Evolutionary conservation across 805 yeast species (phyloP).

Genomic region (Myxozyma neotropica): DNA sequence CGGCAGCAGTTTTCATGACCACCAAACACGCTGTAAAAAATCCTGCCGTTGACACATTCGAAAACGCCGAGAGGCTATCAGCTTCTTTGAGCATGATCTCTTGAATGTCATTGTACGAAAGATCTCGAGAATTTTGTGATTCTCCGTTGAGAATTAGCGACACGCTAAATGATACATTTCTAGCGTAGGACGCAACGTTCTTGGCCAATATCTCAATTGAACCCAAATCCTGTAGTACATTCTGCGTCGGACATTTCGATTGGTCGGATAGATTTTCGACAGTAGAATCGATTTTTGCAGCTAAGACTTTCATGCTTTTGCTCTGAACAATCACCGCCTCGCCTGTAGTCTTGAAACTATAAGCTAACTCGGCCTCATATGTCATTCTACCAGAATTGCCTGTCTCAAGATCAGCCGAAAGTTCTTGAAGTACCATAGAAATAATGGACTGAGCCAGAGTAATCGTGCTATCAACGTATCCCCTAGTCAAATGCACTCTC

Average conservation of each 20-base stretch:
- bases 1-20: background rate
- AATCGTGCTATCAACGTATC: background rate
- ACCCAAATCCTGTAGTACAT: background rate
- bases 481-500: background rate
- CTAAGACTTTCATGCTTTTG: constrained; percentile 10
- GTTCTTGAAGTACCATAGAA: background rate
- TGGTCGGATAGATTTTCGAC: background rate
- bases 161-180: constrained; percentile 11
- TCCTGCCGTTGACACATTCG: background rate
- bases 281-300: background rate
- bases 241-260: constrained; percentile 7
- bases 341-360: constrained; percentile 4
- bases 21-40: constrained; percentile 5
- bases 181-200: background rate
- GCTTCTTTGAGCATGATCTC: constrained; percentile 13
- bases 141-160: background rate
- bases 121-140: background rate
- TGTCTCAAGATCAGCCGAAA: background rate
- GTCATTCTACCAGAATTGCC: background rate
- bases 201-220: background rate
- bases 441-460: background rate
- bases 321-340: constrained; percentile 7
- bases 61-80: background rate
- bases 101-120: constrained; percentile 13
- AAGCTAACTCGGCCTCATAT: constrained; percentile 13